Percentiles rank a stretch among this genome's conserved stretches.
These are phyloP conservation scores for Myxozyma mucilagina DNA, from an alignment of 805 yeast genomes.

Conservation along the genomic window DNA sequence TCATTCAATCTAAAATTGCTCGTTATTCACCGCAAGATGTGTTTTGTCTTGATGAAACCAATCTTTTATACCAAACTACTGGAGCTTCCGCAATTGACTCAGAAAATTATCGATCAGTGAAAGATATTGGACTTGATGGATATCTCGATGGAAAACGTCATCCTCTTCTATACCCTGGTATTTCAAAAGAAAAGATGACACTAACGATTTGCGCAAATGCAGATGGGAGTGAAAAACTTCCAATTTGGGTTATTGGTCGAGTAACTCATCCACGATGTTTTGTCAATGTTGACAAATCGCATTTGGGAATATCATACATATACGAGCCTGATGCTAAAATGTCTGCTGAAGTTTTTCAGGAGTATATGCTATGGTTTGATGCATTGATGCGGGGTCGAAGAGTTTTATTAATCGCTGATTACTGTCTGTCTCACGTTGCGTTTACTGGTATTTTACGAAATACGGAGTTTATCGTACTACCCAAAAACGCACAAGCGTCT, in stretches of 20 bases:
- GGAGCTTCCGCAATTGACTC: neutral
- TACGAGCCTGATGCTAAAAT: conserved; percentile 15
- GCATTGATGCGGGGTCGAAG: conserved; percentile 22
- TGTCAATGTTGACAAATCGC: conserved; percentile 14
- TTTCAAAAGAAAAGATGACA: conserved; percentile 14
- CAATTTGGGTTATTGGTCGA: conserved; percentile 24
- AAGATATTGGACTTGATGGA: no score
- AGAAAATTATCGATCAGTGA: neutral
- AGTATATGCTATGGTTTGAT: conserved; percentile 29
- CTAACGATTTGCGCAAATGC: conserved; percentile 20
- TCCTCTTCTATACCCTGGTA: neutral
- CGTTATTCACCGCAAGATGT: conserved; percentile 23
- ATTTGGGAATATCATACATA: conserved; percentile 15
- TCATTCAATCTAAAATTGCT: conserved; percentile 15
- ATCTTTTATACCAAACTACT: conserved; percentile 16
- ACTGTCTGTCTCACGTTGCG: conserved; percentile 18
- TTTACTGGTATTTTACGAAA: conserved; percentile 6
- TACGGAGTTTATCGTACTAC: conserved; percentile 22
- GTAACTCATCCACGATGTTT: conserved; percentile 18
- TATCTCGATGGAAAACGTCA: neutral
- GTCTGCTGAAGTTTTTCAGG: conserved; percentile 16
- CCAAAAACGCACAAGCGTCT: conserved; percentile 11
- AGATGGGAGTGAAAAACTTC: conserved; percentile 25
- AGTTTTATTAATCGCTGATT: conserved; percentile 26
- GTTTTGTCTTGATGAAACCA: conserved; percentile 23